phyloP scores from a whole-genome alignment of 2,329 filamentous ascomycete species.

The Monosporascus sp. region DNA sequence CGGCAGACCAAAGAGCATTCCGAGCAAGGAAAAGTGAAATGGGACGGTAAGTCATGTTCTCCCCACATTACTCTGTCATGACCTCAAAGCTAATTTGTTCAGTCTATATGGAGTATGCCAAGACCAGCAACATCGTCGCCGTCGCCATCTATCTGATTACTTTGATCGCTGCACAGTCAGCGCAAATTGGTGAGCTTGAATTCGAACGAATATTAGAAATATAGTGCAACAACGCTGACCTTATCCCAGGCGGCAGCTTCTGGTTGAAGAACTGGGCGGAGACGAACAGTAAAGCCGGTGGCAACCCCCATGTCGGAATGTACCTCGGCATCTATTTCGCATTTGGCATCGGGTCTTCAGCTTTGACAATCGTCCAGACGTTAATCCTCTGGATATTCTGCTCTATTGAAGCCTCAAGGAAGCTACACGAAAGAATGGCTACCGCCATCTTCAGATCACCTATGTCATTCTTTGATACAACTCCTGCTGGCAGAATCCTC shows the following conservation, averaged over 20 bases:
- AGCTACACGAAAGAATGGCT: conserved; percentile 95
- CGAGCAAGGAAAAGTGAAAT: conserved; percentile 97
- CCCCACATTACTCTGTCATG: not conserved
- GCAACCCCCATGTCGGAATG: conserved; percentile 75
- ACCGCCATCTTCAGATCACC: conserved; percentile 95
- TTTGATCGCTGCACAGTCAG: conserved; percentile 74
- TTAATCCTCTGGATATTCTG: conserved; percentile 99
- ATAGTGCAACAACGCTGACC: conserved; percentile 13
- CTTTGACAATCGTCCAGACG: conserved; percentile 84
- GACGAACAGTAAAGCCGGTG: conserved; percentile 60
- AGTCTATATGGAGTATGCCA: conserved; percentile 92
- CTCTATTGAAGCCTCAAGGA: conserved; percentile 96
- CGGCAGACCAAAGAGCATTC: conserved; percentile 82
- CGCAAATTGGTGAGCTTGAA: conserved; percentile 64
- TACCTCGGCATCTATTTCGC: conserved; percentile 96
- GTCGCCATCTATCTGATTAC: conserved; percentile 75
- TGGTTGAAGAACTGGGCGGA: conserved; percentile 97
- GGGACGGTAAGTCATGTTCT: conserved; percentile 49
- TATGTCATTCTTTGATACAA: conserved; percentile 99
- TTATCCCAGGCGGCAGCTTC: conserved; percentile 61
- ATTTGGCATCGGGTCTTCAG: conserved; percentile 81
- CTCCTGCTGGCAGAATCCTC: conserved; percentile 89
- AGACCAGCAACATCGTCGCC: conserved; percentile 83
- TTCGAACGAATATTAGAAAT: not conserved
- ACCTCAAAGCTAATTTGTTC: conserved; percentile 9